Percentiles rank a stretch among this genome's conserved stretches.
Conservation (phyloP, 2,329 filamentous ascomycete species). For the Beauveria asiatica region DNA sequence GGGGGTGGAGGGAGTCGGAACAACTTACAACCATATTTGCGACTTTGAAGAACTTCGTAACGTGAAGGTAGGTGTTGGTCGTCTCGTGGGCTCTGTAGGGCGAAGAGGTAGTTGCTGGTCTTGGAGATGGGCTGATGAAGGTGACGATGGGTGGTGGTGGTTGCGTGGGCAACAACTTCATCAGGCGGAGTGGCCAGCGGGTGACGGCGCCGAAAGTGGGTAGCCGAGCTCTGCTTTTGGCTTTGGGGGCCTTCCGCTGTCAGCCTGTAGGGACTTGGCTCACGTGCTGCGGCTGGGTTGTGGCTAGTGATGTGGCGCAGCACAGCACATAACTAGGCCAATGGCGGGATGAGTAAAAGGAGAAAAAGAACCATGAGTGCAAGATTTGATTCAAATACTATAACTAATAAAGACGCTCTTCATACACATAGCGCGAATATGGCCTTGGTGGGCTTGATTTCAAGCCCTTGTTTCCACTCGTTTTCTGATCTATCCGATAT, state of each 20-base stretch:
- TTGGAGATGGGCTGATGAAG: neutral
- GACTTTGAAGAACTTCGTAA: neutral
- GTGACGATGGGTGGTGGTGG: constrained; percentile 4
- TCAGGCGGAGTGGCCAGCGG: constrained; percentile 2
- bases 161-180: constrained; percentile 11
- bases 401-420: too few relatives aligned
- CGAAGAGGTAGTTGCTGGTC: neutral
- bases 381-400: too few relatives aligned
- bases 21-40: constrained; percentile 7
- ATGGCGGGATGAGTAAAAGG: too few relatives aligned
- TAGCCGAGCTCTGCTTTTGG: neutral
- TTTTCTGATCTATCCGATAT: too few relatives aligned
- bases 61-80: neutral
- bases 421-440: too few relatives aligned
- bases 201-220: constrained; percentile 2
- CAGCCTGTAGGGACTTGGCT: neutral
- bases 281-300: neutral
- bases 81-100: neutral
- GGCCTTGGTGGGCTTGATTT: too few relatives aligned
- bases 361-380: too few relatives aligned
- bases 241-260: neutral
- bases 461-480: too few relatives aligned
- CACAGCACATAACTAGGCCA: neutral
- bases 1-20: neutral
- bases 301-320: neutral